Conservation (phyloP, 1,284 basidiomycete species). For the Golubevia pallescens region DNA sequence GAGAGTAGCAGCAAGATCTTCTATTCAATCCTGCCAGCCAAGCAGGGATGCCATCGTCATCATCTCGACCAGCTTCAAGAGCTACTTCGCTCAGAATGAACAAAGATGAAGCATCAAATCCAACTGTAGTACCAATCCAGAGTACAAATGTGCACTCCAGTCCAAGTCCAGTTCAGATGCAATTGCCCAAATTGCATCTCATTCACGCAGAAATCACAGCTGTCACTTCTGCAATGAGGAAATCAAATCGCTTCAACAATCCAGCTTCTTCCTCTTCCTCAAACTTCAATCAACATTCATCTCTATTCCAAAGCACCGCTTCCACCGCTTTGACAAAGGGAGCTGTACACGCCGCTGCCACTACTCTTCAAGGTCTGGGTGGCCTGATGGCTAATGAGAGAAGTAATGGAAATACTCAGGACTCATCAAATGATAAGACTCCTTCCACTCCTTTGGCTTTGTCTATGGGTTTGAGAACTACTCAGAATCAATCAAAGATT, state of each 20-base stretch:
- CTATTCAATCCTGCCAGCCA: too few relatives aligned
- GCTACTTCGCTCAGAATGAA: neutral
- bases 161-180: too few relatives aligned
- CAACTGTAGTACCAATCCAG: too few relatives aligned
- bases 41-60: neutral
- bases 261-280: slow-evolving; percentile 37
- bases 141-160: too few relatives aligned
- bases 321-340: slow-evolving; percentile 4
- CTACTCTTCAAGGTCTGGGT: neutral
- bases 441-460: slow-evolving; percentile 2
- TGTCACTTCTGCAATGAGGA: slow-evolving; percentile 94
- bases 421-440: neutral
- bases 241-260: slow-evolving; percentile 64
- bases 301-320: slow-evolving; percentile 3
- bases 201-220: slow-evolving; percentile 85
- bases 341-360: neutral
- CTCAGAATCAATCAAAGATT: slow-evolving; percentile 1
- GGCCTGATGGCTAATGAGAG: neutral
- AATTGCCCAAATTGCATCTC: slow-evolving; percentile 70
- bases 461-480: slow-evolving; percentile 9
- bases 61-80: neutral
- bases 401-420: neutral
- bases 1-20: too few relatives aligned
- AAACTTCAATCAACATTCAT: slow-evolving; percentile 1
- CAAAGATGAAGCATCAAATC: neutral